Base-by-base conservation (phyloP, 495 filamentous ascomycete genomes). In the Hypoxylon subgilvum region DNA sequence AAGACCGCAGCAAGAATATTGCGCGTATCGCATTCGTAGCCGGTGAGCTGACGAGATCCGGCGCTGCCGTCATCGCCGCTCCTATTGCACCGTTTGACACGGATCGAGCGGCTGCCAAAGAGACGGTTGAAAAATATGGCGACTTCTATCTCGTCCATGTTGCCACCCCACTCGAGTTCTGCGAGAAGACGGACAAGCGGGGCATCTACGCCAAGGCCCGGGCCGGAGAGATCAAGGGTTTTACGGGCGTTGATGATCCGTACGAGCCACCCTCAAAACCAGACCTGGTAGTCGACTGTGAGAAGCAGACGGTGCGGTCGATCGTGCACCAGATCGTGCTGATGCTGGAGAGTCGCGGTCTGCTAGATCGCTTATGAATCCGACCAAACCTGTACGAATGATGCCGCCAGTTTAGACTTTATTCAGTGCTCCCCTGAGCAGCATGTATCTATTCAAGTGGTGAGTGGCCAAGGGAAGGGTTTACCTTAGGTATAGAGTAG, bases 231-330 rank as follows among this genome's bases (percentile, higher is more conserved):
- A 96, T 98, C 77, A 94, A 91, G 85, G 92, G 92, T 25, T 98
- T 98, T 81, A 98, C 94, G 23, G 94, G 94, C 67, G 94, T 98
- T 52, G 94, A 98, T 74, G 94, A 97, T 74, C 92, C 94, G 49
- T 98, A 97, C 72, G 94, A 98, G 85, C 68, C 72, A 54, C 94
- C 94, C 3, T 67, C 73, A 52, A 94, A 95, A 77, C 82, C 91
- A 22, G 83, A 96, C 71, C 79, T 98, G 51, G 83, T 84, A 21
- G 93, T 97, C 6, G 91, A 97, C 74, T 71, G 84, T 52, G 86
- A 88, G 78, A 91, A 86, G 82, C 90, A 87, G 74, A 88, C 82
- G 54, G 92, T 98, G 35, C 84, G 95, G 74, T 92, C 87, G 56
- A 91, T 91, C 47, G 94, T 98, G 48, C 94, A 98, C 79, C 91